These are phyloP conservation scores for Heimioporus sp. DNA, from an alignment of 768 basidiomycete species.

Conservation along the genomic window DNA sequence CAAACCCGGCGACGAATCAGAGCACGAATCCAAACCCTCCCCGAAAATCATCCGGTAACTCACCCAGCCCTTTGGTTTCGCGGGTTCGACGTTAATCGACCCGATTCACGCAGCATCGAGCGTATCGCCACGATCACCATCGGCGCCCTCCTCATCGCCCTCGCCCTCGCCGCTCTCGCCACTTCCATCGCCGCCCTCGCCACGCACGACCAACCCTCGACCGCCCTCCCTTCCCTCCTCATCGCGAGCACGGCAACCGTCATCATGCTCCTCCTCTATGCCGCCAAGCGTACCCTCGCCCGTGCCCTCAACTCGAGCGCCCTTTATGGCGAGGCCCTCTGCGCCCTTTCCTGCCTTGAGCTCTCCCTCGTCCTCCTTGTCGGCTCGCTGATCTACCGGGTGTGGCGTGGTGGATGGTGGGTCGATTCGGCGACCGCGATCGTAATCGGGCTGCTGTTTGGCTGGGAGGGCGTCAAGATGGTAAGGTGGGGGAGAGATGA, in stretches of 20 bases:
- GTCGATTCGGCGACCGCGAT: constrained; percentile 44
- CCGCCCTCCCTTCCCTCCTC: constrained; percentile 40
- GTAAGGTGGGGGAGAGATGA: constrained; percentile 35
- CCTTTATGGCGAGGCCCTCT: constrained; percentile 44
- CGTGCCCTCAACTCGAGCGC: constrained; percentile 41
- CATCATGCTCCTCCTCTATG: constrained; percentile 41
- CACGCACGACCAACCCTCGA: constrained; percentile 36
- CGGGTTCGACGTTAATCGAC: neutral
- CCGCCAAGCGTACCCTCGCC: constrained; percentile 47
- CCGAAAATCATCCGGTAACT: constrained; percentile 13
- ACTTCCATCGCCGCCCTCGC: constrained; percentile 36
- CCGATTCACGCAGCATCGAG: constrained; percentile 31
- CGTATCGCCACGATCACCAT: constrained; percentile 37
- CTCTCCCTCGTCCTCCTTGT: constrained; percentile 42
- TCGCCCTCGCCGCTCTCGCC: constrained; percentile 36
- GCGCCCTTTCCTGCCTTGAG: constrained; percentile 43
- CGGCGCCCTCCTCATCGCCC: constrained; percentile 35
- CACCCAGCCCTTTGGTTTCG: neutral
- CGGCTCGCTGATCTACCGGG: constrained; percentile 37
- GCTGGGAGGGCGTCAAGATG: constrained; percentile 45
- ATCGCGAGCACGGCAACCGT: constrained; percentile 40
- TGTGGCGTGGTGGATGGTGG: constrained; percentile 49
- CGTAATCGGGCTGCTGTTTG: constrained; percentile 39
- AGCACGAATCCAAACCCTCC: neutral
- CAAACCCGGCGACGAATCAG: constrained; percentile 33